Conservation (phyloP, 2,329 filamentous ascomycete species). For the Fusarium sp. region DNA sequence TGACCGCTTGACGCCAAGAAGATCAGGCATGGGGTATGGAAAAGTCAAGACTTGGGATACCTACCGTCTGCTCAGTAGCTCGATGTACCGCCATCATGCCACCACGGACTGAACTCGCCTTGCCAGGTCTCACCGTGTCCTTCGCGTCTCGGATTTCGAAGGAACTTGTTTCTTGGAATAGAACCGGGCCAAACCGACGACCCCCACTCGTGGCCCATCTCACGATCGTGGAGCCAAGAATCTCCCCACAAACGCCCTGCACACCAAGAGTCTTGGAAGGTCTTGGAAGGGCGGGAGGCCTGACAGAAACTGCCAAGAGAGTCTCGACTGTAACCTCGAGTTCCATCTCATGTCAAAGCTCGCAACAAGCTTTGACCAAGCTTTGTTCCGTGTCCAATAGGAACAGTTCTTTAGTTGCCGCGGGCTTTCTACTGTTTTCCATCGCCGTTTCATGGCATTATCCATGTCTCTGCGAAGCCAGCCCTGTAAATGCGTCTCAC, state of each 20-base stretch:
- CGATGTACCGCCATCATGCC: not conserved
- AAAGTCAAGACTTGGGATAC: constrained; percentile 8
- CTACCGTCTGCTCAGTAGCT: constrained; percentile 4
- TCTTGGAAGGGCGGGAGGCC: constrained; percentile 21
- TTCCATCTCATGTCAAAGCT: constrained; percentile 20
- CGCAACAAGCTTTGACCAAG: constrained; percentile 27
- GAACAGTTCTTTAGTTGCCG: constrained; percentile 22
- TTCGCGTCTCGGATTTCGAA: not conserved
- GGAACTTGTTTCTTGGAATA: constrained; percentile 15
- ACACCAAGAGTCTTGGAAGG: constrained; percentile 25
- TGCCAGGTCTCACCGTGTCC: constrained; percentile 4
- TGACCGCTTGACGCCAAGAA: not conserved
- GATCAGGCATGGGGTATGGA: constrained; percentile 1
- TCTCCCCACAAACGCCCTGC: constrained; percentile 29
- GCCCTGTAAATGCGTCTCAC: constrained; percentile 11
- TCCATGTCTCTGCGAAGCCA: constrained; percentile 23
- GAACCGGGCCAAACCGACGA: constrained; percentile 9
- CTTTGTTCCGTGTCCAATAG: constrained; percentile 16
- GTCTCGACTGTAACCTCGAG: constrained; percentile 5
- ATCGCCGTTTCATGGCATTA: constrained; percentile 27
- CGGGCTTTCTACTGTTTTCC: constrained; percentile 22
- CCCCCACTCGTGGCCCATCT: constrained; percentile 19
- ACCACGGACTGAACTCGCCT: not conserved
- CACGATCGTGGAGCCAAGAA: constrained; percentile 29
- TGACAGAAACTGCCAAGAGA: constrained; percentile 19